Percentiles rank a stretch among this genome's conserved stretches.
Evolutionary conservation across 345 rosid genomes (phyloP).

Genomic region (Gynandropsis gynandra): DNA sequence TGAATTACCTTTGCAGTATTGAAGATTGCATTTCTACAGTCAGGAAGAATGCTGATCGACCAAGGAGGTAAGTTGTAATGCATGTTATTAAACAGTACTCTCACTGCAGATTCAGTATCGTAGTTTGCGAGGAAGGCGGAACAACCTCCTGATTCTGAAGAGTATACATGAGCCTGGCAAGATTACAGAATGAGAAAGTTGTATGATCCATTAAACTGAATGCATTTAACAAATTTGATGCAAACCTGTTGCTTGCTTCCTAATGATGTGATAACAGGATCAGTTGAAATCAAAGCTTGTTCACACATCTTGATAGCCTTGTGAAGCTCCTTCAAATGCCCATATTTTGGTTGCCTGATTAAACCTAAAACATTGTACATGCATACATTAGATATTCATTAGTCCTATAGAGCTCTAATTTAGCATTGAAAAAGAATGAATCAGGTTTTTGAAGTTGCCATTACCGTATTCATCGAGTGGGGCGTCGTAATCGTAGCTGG

Average conservation of each 20-base stretch:
- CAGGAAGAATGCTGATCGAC: constrained; percentile 98
- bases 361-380: constrained; percentile 44
- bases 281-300: constrained; percentile 67
- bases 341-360: constrained; percentile 92
- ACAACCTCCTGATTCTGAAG: constrained; percentile 77
- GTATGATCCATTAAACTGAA: constrained; percentile 17
- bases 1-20: constrained; percentile 85
- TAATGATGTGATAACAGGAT: constrained; percentile 74
- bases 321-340: constrained; percentile 96
- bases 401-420: background rate
- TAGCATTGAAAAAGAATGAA: background rate
- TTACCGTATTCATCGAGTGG: constrained; percentile 97
- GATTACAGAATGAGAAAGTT: constrained; percentile 13
- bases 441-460: constrained; percentile 8
- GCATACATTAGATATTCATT: constrained; percentile 19
- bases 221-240: background rate
- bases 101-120: constrained; percentile 71
- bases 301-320: constrained; percentile 93
- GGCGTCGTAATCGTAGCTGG: constrained; percentile 97
- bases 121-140: constrained; percentile 95
- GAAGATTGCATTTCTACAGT: constrained; percentile 90
- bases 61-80: constrained; percentile 97
- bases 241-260: constrained; percentile 83
- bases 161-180: constrained; percentile 70
- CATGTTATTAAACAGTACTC: constrained; percentile 87